A percentile compares a stretch with the other conserved stretches of the same genome.
Conservation (phyloP, 1,139 yeast genomes). For the Torulaspora globosa region DNA sequence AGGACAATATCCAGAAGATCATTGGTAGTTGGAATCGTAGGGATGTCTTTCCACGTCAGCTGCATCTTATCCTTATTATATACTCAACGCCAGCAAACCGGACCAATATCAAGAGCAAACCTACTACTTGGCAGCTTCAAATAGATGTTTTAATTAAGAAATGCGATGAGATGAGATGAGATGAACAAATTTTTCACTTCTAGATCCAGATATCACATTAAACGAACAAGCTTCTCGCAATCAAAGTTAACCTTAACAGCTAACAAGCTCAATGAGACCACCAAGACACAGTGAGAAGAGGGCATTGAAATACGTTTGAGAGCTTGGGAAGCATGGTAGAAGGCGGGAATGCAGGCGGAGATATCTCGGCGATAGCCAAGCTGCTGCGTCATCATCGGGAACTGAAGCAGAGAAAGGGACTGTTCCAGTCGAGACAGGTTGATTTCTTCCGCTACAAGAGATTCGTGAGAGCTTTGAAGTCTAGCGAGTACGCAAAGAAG, state of each 20-base stretch:
- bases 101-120: not conserved
- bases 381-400: constrained; percentile 60
- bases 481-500: constrained; percentile 63
- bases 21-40: constrained; percentile 86
- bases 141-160: constrained; percentile 6
- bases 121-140: not conserved
- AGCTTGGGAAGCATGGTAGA: constrained; percentile 9
- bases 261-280: not conserved
- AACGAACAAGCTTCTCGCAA: not conserved
- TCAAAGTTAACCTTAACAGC: not conserved
- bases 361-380: constrained; percentile 63
- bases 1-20: constrained; percentile 95
- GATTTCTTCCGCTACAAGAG: constrained; percentile 89
- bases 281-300: not conserved
- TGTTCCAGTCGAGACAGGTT: constrained; percentile 60
- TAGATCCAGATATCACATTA: not conserved
- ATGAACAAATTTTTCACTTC: constrained; percentile 12
- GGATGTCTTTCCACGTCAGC: constrained; percentile 96
- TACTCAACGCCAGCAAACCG: not conserved
- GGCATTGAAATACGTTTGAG: not conserved
- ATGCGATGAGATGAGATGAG: constrained; percentile 26
- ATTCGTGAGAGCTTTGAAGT: constrained; percentile 68
- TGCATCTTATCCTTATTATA: constrained; percentile 53
- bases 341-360: constrained; percentile 14
- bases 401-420: constrained; percentile 78